Evolutionary conservation across 2,329 filamentous ascomycete species (phyloP), one percentile per base, ranked within the genome.

Genomic region (Penicillium sp.): DNA sequence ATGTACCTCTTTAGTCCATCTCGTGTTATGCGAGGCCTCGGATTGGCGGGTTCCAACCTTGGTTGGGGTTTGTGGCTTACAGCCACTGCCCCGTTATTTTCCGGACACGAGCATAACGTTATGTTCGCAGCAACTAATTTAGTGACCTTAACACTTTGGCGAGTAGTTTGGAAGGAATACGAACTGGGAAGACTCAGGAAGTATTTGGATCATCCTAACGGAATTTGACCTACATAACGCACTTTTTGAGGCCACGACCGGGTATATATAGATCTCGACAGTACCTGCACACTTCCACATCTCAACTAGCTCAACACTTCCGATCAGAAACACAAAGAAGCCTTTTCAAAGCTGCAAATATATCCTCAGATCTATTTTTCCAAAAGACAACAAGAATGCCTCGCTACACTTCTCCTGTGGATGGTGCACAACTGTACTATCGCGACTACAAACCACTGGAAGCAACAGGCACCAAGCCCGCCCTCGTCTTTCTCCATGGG

Each of bases 401-500:
- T 65, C 66, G 68, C 30, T 70, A 66, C 56, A 67, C 30, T 49
- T 67, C 67, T 49, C 67, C 67, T 4, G 60, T 69, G 38, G 68
- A 70, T 37, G 66, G 60, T 38, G 65, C 65, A 35, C 66, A 66
- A 17, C 61, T 70, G 28, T 70, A 69, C 58, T 70, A 68, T 54
- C 62, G 64, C 10, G 68, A 69, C 61, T 68, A 73, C 58, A 57
- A 47, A n/a, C 71, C 72, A 33, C 30, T 33, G 9, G 30, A 26
- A 44, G 28, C 19, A 12, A 35, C 68, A 24, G 26, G 26, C 47
- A 49, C 60, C 15, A 57, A 65, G 17, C 68, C 64, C 4, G 55
- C 66, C 13, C 59, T 74, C 4, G 66, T 74, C 42, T 74, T 73
- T 62, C 70, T 74, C 44, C 71, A 74, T 50, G 71, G 72, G 22